phyloP scores from a whole-genome alignment of 192 early-diverging fungal species.

The Coemansia sp. region DNA sequence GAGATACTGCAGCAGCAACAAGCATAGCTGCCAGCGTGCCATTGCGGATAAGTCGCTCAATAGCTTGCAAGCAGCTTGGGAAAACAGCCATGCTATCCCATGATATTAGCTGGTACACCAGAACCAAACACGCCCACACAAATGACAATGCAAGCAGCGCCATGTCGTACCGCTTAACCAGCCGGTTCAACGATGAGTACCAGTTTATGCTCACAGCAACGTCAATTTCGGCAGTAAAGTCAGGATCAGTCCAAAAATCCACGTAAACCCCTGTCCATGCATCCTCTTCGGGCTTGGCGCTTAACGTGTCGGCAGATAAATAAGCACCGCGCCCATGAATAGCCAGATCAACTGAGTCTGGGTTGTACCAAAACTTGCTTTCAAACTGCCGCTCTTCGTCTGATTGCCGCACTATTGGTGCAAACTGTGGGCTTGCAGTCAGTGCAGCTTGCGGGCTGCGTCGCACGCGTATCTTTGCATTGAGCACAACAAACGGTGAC shows the following conservation, averaged over 20 bases:
- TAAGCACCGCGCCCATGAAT: conserved; percentile 55
- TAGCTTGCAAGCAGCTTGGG: conserved; percentile 29
- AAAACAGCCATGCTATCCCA: conserved; percentile 26
- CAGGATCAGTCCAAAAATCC: conserved; percentile 44
- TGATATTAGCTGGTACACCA: conserved; percentile 44
- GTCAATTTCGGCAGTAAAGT: conserved; percentile 19
- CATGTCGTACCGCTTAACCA: conserved; percentile 70
- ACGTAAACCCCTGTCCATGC: conserved; percentile 43
- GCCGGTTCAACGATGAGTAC: conserved; percentile 67
- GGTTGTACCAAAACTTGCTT: conserved; percentile 49
- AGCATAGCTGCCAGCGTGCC: conserved; percentile 24
- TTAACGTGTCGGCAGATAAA: conserved; percentile 20
- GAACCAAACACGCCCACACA: conserved; percentile 58
- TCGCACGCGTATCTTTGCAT: conserved; percentile 20
- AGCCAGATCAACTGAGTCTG: conserved; percentile 26
- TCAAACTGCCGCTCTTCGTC: conserved; percentile 41
- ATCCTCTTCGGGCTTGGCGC: not conserved
- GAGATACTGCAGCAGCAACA: conserved; percentile 15
- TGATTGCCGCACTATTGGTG: conserved; percentile 38
- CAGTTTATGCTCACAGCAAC: conserved; percentile 59
- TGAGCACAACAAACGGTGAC: conserved; percentile 48
- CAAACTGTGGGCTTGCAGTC: conserved; percentile 15
- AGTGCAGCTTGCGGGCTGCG: not conserved
- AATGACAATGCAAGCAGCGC: conserved; percentile 66
- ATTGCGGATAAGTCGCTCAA: conserved; percentile 43